These are phyloP conservation scores for Cryptococcus jaspeensis DNA, from an alignment of 1,284 basidiomycete genomes.

Conservation along the genomic window DNA sequence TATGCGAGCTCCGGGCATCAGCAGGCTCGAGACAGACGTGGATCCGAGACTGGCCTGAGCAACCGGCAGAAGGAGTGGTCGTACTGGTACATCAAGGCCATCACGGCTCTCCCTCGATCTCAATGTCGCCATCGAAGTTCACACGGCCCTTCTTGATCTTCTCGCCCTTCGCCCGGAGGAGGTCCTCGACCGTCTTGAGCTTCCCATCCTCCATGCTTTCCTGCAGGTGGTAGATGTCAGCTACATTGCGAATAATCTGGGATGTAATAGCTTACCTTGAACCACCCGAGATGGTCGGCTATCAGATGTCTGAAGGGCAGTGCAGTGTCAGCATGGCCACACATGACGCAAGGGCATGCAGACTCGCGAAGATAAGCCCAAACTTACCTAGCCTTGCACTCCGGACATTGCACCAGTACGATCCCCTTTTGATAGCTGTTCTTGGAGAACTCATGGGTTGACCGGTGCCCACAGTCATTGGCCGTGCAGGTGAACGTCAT, in stretches of 20 bases:
- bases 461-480: slow-evolving; percentile 71
- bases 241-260: not conserved
- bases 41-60: not conserved
- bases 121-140: slow-evolving; percentile 54
- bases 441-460: slow-evolving; percentile 83
- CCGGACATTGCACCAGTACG: slow-evolving; percentile 87
- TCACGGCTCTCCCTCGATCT: slow-evolving; percentile 36
- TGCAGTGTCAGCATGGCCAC: not conserved
- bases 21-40: not conserved
- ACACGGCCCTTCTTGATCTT: slow-evolving; percentile 62
- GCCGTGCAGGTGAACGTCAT: slow-evolving; percentile 89
- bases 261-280: slow-evolving; percentile 52
- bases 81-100: not conserved
- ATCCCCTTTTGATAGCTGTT: slow-evolving; percentile 83
- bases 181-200: slow-evolving; percentile 74
- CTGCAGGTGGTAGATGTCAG: slow-evolving; percentile 38
- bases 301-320: slow-evolving; percentile 74
- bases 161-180: slow-evolving; percentile 74
- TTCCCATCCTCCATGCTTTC: slow-evolving; percentile 65
- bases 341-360: not conserved
- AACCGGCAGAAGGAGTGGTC: not conserved
- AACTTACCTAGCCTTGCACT: slow-evolving; percentile 78
- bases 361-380: not conserved
- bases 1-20: not conserved
- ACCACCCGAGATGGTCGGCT: slow-evolving; percentile 92